Evolutionary conservation across 306 rosid genomes (phyloP), one percentile per base, ranked within the genome.

Genomic region (Morella rubra): DNA sequence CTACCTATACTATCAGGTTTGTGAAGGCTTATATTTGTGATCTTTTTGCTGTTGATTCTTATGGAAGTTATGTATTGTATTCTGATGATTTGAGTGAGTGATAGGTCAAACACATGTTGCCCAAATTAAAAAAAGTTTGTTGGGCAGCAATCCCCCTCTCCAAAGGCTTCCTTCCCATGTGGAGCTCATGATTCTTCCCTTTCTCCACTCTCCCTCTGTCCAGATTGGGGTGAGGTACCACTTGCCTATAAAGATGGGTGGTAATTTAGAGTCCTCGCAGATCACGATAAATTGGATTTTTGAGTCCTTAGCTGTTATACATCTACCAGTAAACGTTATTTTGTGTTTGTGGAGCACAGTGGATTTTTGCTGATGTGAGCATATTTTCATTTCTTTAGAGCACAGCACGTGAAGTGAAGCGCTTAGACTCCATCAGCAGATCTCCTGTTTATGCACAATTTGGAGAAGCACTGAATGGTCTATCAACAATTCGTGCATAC

Each of bases 391-490:
- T 82, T 20, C 56, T 78, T 51, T 75, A 94, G 98, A 94, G 98
- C 88, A 90, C 85, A 49, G 95, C 97, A 67, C 93, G 97, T 7
- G 98, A 94, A 80, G 93, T 94, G 54, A 94, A 94, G 89, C 93
- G 98, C 66, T 77, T 94, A 64, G 98, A 94, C 83, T 94, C 98
- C 51, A 80, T 87, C 41, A 94, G 94, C 81, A 85, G 98, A 87
- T 94, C 98, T 56, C 98, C 98, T 46, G 95, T 94, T 70, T 94
- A 94, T 85, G 98, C 97, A 53, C 98, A 94, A 82, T 91, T 94
- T 84, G 90, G 96, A 72, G 98, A 94, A 89, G 97, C 98, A 44
- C 82, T 94, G 71, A 91, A 94, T 80, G 98, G 98, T 76, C 71
- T 94, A 76, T 74, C 93, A 81, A 85, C 95, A 0, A 94, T 94